These are phyloP conservation scores for Hypoxylon sp. DNA, from an alignment of 2,329 filamentous ascomycete genomes.

Conservation along the genomic window DNA sequence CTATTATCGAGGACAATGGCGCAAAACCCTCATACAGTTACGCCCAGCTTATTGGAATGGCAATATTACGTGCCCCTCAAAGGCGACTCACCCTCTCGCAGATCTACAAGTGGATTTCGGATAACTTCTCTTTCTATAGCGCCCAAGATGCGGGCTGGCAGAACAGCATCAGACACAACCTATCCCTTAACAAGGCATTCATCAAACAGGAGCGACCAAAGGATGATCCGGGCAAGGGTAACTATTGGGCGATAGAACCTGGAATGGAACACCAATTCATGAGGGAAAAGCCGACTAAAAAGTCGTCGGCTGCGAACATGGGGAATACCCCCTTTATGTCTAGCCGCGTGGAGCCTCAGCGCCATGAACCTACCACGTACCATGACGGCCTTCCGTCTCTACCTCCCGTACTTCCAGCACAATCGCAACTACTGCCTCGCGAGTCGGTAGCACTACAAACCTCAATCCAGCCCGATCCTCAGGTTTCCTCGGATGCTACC, in stretches of 20 bases:
- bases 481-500: conserved; percentile 83
- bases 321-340: conserved; percentile 72
- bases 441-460: conserved; percentile 57
- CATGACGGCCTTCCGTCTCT: conserved; percentile 63
- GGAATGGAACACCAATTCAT: conserved; percentile 91
- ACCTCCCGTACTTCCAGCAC: conserved; percentile 56
- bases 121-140: conserved; percentile 90
- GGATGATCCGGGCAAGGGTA: conserved; percentile 96
- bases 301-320: conserved; percentile 65
- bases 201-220: conserved; percentile 96
- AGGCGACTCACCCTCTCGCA: conserved; percentile 89
- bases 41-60: conserved; percentile 95
- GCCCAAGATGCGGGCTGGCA: conserved; percentile 92
- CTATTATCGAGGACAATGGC: conserved; percentile 85
- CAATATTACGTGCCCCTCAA: conserved; percentile 87
- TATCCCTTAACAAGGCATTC: conserved; percentile 96
- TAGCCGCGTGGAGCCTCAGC: conserved; percentile 65
- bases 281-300: conserved; percentile 82
- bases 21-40: conserved; percentile 93
- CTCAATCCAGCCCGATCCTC: conserved; percentile 57
- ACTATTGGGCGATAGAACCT: conserved; percentile 95
- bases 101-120: conserved; percentile 99
- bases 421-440: conserved; percentile 52
- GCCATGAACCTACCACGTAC: conserved; percentile 54
- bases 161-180: conserved; percentile 98